These are phyloP conservation scores for Crucibulum laeve DNA, from an alignment of 768 basidiomycete species.

Conservation along the genomic window DNA sequence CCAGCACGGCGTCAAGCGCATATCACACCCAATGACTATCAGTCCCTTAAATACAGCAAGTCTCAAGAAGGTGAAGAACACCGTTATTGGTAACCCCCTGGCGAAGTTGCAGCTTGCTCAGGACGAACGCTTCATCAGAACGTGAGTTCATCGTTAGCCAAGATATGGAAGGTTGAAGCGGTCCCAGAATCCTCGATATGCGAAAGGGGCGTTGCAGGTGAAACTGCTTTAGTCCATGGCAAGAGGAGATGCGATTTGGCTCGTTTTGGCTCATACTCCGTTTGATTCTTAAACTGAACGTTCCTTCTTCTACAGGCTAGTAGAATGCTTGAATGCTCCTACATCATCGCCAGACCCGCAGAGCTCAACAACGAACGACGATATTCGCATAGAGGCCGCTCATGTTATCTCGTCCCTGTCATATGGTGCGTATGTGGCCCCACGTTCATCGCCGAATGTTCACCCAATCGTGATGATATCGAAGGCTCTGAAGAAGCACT, in stretches of 20 bases:
- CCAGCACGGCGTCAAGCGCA: no score
- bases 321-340: slow-evolving; percentile 50
- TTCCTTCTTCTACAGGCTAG: slow-evolving; percentile 37
- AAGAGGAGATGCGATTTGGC: no score
- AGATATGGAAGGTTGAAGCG: no score
- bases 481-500: slow-evolving; percentile 62
- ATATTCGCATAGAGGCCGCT: slow-evolving; percentile 67
- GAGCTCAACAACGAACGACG: slow-evolving; percentile 31
- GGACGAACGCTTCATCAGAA: slow-evolving; percentile 52
- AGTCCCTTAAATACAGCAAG: no score
- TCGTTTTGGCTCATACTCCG: no score
- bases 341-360: slow-evolving; percentile 17
- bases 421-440: slow-evolving; percentile 39
- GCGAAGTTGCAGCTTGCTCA: slow-evolving; percentile 58
- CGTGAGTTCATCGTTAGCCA: slow-evolving; percentile 37
- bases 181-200: no score
- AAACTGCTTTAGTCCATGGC: no score
- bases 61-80: slow-evolving; percentile 70
- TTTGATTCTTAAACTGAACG: no score
- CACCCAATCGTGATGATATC: background rate
- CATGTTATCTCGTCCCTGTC: slow-evolving; percentile 72
- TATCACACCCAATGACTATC: no score
- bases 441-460: background rate
- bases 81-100: slow-evolving; percentile 75
- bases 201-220: no score